Conservation (phyloP, 257 asterid genomes). For the Echites panduratus region DNA sequence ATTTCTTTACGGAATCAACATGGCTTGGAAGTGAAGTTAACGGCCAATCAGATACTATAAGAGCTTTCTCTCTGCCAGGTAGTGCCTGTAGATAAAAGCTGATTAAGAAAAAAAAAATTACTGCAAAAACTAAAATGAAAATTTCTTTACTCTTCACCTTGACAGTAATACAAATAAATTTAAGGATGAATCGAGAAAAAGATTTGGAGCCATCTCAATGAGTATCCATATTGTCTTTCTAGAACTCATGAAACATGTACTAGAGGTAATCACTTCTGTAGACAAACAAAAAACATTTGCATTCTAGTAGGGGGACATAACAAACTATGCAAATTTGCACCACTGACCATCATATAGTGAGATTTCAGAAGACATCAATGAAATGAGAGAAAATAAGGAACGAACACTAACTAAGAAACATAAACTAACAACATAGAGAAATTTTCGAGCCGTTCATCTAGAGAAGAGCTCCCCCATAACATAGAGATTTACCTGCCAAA, state of each 20-base stretch:
- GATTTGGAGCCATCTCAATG: background rate
- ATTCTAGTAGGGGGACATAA: background rate
- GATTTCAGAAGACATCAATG: background rate
- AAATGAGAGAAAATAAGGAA: background rate
- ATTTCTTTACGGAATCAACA: conserved; percentile 60
- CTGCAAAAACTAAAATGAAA: background rate
- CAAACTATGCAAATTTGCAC: background rate
- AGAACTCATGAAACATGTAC: background rate
- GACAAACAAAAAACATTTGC: background rate
- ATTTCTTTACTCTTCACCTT: background rate
- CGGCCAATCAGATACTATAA: conserved; percentile 87
- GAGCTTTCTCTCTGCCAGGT: conserved; percentile 74
- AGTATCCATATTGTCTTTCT: background rate
- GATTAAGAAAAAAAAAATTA: background rate
- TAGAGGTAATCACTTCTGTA: background rate
- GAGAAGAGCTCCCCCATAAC: background rate
- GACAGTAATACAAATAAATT: background rate
- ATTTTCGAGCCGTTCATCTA: background rate
- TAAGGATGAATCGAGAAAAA: background rate
- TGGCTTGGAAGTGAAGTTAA: conserved; percentile 67
- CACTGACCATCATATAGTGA: background rate
- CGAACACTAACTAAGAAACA: background rate
- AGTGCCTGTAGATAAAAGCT: conserved; percentile 47
- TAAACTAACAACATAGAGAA: background rate
- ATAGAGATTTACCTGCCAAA: conserved; percentile 75